A percentile compares a stretch with the other conserved stretches of the same genome.
Evolutionary conservation across 768 basidiomycete species (phyloP).

Genomic region (Pholiota molesta): DNA sequence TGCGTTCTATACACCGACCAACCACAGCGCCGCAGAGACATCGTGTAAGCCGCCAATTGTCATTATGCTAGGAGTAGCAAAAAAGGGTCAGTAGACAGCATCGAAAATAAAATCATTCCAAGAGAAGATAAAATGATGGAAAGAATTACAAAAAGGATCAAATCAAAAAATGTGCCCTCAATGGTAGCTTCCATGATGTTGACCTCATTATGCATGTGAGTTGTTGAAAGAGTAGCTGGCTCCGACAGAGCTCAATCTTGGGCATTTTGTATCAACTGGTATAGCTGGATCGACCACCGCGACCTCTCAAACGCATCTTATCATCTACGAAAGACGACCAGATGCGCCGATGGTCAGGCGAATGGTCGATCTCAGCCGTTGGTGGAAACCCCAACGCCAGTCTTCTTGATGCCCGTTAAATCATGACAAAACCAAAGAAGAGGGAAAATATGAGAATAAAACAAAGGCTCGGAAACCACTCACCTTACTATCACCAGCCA

Average conservation of each 20-base stretch:
- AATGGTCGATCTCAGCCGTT: conserved; percentile 46
- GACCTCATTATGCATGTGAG: conserved; percentile 72
- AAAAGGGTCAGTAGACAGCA: not conserved
- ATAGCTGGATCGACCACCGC: conserved; percentile 31
- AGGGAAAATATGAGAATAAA: conserved; percentile 14
- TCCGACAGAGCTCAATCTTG: conserved; percentile 51
- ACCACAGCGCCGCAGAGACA: conserved; percentile 86
- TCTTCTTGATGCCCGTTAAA: conserved; percentile 88
- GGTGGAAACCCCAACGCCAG: conserved; percentile 80
- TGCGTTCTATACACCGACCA: conserved; percentile 67
- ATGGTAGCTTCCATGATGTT: conserved; percentile 87
- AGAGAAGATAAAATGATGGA: conserved; percentile 19
- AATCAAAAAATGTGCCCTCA: conserved; percentile 68
- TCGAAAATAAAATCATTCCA: not conserved
- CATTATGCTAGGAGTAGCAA: conserved; percentile 44
- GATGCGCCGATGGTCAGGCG: conserved; percentile 16
- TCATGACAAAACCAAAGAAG: conserved; percentile 10
- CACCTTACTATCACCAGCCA: conserved; percentile 54
- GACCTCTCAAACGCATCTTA: conserved; percentile 19
- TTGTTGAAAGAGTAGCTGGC: conserved; percentile 66
- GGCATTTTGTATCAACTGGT: conserved; percentile 96
- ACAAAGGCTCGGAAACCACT: conserved; percentile 32
- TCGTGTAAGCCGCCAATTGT: conserved; percentile 65
- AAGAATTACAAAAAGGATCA: conserved; percentile 16
- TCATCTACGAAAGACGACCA: conserved; percentile 14